A percentile compares a stretch with the other conserved stretches of the same genome.
Conservation (phyloP, 2,329 filamentous ascomycete genomes). For the Cercospora sp. region DNA sequence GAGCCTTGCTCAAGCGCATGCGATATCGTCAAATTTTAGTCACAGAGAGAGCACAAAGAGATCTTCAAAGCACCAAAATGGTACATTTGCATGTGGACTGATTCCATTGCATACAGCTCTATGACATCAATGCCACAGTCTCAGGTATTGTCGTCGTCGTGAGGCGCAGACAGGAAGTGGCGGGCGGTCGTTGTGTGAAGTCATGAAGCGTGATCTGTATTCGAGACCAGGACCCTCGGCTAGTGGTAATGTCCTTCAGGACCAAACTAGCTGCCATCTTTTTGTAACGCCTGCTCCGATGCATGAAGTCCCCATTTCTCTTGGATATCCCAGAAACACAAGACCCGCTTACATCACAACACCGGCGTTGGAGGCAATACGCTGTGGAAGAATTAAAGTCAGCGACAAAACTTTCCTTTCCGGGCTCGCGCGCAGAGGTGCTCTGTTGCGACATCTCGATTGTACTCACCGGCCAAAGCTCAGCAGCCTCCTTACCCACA, state of each 20-base stretch:
- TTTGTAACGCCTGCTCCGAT: conserved; percentile 29
- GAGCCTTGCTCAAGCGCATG: neutral
- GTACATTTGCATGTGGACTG: neutral
- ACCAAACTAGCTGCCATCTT: conserved; percentile 12
- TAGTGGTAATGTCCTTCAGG: conserved; percentile 4
- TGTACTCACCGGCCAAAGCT: conserved; percentile 90
- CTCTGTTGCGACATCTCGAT: conserved; percentile 12
- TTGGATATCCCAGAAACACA: conserved; percentile 15
- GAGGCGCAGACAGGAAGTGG: neutral
- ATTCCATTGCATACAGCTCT: conserved; percentile 1
- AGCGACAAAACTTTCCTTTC: neutral
- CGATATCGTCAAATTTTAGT: neutral
- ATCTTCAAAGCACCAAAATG: neutral
- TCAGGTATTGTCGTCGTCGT: neutral
- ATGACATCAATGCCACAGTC: neutral
- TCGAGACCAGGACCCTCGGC: conserved; percentile 15
- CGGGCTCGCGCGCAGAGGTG: no score
- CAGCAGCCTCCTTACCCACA: conserved; percentile 99
- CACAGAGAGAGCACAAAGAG: neutral
- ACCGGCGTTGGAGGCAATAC: conserved; percentile 99
- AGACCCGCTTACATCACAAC: conserved; percentile 85
- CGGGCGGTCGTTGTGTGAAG: neutral
- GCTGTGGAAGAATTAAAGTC: conserved; percentile 53
- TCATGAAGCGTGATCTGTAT: conserved; percentile 21
- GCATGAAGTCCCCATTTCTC: conserved; percentile 23